Base-by-base conservation (phyloP, 495 filamentous ascomycete genomes). In the Jackrogersella multiformis region DNA sequence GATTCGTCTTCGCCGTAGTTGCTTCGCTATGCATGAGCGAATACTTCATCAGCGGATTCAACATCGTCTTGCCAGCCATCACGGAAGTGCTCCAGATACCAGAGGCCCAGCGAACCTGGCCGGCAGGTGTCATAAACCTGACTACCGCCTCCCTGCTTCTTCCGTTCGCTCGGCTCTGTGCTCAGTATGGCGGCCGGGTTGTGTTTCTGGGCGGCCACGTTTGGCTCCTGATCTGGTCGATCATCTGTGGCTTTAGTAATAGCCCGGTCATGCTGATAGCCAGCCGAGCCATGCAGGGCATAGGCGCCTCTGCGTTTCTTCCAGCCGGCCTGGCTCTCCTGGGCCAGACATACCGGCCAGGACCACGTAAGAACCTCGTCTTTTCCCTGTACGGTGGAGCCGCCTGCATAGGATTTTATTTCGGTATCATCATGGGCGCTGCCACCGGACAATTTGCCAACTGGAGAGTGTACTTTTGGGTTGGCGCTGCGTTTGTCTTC, bases 21-120 rank as follows among this genome's bases (percentile, higher is more conserved):
- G 86, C 90, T 78, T 92, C 90, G 28, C 87, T 93, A 69, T 81
- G 92, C 26, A 81, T 95, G 69, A 84, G 89, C 35, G 87, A 96
- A 79, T 97, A 92, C 76, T 93, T 92, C 72, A 88, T 94, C 34
- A 92, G 89, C 39, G 93, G 93, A 44, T 97, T 93, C 76, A 94
- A 91, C 68, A 86, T 96, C 64, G 82, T 97, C 52, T 77, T 94
- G 1, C 93, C 93, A 7, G 86, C 86, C 0, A 69, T 97, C 8
- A 78, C 86, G 23, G 69, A 76, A 13, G 82, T 87, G 18, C 81
- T 96, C 2, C 42, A 86, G 8, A 92, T 96, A 35, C 87, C 91
- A 0, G 70, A 80, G 10, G 77, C 81, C 1, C 85, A 88, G 0
- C 81, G 82, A 5, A 92, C 90, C 23, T 97, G 93, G 93, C 93